Base-by-base conservation (phyloP, 345 rosid species). In the Citrus mangshanensis region DNA sequence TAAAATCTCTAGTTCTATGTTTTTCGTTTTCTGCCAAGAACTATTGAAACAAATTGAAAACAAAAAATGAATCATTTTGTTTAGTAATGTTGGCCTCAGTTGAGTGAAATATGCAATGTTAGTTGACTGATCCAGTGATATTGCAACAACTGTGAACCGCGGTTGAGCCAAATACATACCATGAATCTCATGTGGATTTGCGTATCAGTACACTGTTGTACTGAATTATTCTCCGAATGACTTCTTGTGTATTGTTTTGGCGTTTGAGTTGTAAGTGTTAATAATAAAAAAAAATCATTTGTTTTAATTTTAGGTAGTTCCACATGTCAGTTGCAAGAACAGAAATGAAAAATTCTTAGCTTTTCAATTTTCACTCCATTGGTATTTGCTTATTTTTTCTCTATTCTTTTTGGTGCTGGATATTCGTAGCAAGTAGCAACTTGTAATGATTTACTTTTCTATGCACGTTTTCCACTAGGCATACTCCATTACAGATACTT, bases 401-500 rank as follows among this genome's bases (percentile, higher is more conserved):
- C 58, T 54, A 5, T 18, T 54, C 22, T 54, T 64, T 54, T 74
- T 38, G 70, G 34, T 22, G 34, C 56, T 62, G 27, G 42, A 34
- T 13, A 55, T 70, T 18, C 16, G 22, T 59, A 30, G 56, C 32
- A 66, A n/a, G 30, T 65, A 38, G 58, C 21, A 67, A 8, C 46
- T 54, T 22, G 24, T 1, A 68, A 37, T 77, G 70, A 38, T 78
- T 13, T 40, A 60, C 60, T 73, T 19, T 16, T 12, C 18, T 8
- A 38, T 51, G 74, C 54, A 37, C 72, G 70, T 74, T 71, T 77
- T 61, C 68, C 51, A 85, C 82, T 85, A 96, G 99, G 90, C 90
- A 91, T 56, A 82, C 90, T 1, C 97, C 98, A 14, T 84, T 94
- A 79, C 98, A 96, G 90, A 88, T 96, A 81, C 74, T 94, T 32